Percentiles rank a stretch among this genome's conserved stretches.
phyloP scores from a whole-genome alignment of 495 filamentous ascomycete genomes.

The Apiosordaria backusii region DNA sequence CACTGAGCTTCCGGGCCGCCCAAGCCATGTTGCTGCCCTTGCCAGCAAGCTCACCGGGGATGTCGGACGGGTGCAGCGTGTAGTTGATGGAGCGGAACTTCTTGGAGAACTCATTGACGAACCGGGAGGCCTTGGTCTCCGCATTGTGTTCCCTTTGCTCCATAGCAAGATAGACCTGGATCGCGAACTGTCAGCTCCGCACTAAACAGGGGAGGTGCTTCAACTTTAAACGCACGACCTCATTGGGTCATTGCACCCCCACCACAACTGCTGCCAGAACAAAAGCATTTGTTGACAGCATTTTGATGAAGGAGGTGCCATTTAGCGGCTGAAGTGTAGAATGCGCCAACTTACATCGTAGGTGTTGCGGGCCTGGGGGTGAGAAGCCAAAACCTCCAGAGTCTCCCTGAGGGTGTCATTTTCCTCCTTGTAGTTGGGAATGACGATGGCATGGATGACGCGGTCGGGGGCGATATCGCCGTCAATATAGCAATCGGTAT shows the following conservation, averaged over 20 bases:
- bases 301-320: neutral
- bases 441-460: conserved; percentile 60
- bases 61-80: conserved; percentile 59
- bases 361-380: conserved; percentile 56
- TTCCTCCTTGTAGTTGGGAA: conserved; percentile 70
- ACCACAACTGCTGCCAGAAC: conserved; percentile 2
- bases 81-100: conserved; percentile 58
- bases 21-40: conserved; percentile 68
- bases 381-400: conserved; percentile 60
- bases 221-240: conserved; percentile 10
- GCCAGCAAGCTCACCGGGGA: conserved; percentile 60
- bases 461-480: conserved; percentile 37
- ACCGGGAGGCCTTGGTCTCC: conserved; percentile 50
- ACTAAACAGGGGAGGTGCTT: conserved; percentile 3
- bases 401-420: conserved; percentile 61
- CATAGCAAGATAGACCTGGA: conserved; percentile 68
- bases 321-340: conserved; percentile 2
- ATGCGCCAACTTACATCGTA: conserved; percentile 56
- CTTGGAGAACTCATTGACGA: conserved; percentile 54
- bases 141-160: conserved; percentile 56
- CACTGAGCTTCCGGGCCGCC: conserved; percentile 58
- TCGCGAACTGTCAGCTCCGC: conserved; percentile 17
- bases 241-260: conserved; percentile 17
- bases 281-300: neutral
- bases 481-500: conserved; percentile 40